A percentile compares a stretch with the other conserved stretches of the same genome.
Evolutionary conservation across 176 grass and related monocot species (phyloP).

Genomic region (Saccharum spontaneum): DNA sequence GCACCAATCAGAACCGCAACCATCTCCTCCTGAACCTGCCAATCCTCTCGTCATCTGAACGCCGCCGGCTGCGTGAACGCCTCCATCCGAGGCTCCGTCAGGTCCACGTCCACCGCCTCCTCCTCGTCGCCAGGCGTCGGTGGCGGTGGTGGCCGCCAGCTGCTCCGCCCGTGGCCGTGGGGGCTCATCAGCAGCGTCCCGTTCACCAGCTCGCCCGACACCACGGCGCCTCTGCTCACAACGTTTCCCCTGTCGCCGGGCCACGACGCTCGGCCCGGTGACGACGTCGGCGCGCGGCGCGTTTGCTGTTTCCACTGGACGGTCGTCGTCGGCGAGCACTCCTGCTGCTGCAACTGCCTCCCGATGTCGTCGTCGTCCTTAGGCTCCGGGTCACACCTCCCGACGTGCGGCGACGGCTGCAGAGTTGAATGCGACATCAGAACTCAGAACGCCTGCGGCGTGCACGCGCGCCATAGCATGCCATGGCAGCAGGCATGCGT

Average conservation of each 20-base stretch:
- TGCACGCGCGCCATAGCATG: neutral
- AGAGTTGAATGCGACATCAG: neutral
- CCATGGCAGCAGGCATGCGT: neutral
- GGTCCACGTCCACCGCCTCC: slow-evolving; percentile 81
- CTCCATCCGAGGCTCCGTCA: slow-evolving; percentile 82
- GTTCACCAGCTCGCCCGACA: slow-evolving; percentile 42
- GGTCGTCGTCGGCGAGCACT: slow-evolving; percentile 25
- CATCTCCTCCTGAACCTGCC: neutral
- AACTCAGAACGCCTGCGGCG: neutral
- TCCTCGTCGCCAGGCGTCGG: slow-evolving; percentile 31
- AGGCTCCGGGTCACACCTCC: neutral
- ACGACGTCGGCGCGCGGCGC: neutral
- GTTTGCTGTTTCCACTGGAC: slow-evolving; percentile 10
- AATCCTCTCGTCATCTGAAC: slow-evolving; percentile 6
- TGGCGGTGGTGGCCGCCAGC: slow-evolving; percentile 37
- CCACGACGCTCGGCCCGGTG: slow-evolving; percentile 20
- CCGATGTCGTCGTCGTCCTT: slow-evolving; percentile 3
- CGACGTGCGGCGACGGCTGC: slow-evolving; percentile 30
- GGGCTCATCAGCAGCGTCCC: slow-evolving; percentile 46
- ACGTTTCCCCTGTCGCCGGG: slow-evolving; percentile 6
- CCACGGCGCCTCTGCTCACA: slow-evolving; percentile 15
- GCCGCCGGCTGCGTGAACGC: slow-evolving; percentile 55
- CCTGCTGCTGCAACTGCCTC: slow-evolving; percentile 34
- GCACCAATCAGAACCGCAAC: neutral
- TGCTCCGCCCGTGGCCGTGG: slow-evolving; percentile 12